phyloP scores from a whole-genome alignment of 805 yeast species.

The Ogataea ganodermae region DNA sequence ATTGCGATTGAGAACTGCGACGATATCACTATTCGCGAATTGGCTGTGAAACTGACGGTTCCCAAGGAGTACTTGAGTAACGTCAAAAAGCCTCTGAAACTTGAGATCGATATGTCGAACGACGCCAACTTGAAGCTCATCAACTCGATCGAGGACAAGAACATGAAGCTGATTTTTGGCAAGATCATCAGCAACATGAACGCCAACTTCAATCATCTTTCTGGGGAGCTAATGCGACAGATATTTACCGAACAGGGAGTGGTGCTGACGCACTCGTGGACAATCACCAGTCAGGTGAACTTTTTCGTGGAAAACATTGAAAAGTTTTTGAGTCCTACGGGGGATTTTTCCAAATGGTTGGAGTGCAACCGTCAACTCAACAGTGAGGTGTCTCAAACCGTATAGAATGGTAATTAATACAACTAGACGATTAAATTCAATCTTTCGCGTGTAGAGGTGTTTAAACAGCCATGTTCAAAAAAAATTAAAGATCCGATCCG shows the following conservation, averaged over 20 bases:
- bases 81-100: slow-evolving; percentile 27
- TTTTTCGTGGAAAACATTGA: slow-evolving; percentile 35
- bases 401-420: too few species aligned
- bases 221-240: slow-evolving; percentile 23
- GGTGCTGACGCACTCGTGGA: too few species aligned
- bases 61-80: slow-evolving; percentile 36
- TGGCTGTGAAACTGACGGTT: slow-evolving; percentile 33
- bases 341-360: slow-evolving; percentile 33
- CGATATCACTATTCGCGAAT: slow-evolving; percentile 27
- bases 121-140: slow-evolving; percentile 30
- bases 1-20: slow-evolving; percentile 34
- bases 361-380: slow-evolving; percentile 22
- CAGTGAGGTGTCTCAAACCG: too few species aligned
- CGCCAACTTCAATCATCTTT: slow-evolving; percentile 30
- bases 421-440: background rate
- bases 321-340: slow-evolving; percentile 32
- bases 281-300: slow-evolving; percentile 36
- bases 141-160: slow-evolving; percentile 31
- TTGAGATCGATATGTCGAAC: slow-evolving; percentile 37
- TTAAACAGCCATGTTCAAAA: background rate
- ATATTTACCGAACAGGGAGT: slow-evolving; percentile 1
- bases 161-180: slow-evolving; percentile 33
- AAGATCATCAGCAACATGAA: slow-evolving; percentile 34
- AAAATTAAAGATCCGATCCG: background rate
- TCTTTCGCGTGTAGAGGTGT: background rate